Conservation (phyloP, 768 basidiomycete genomes). For the Gloeostereum incarnatum region DNA sequence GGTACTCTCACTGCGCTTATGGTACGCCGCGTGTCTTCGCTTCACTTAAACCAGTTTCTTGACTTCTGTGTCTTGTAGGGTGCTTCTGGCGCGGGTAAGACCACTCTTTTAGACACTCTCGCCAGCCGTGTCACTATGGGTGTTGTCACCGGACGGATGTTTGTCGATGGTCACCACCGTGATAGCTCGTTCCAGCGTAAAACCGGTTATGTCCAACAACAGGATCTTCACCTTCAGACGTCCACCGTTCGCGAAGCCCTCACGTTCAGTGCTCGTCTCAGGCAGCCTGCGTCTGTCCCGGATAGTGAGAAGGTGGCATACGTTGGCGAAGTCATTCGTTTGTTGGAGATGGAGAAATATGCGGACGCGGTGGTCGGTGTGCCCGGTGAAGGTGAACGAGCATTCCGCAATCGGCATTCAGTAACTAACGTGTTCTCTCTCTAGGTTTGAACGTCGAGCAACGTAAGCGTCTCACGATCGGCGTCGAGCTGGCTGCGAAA, state of each 20-base stretch:
- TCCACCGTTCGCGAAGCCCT: conserved; percentile 38
- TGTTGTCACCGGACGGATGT: conserved; percentile 32
- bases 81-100: conserved; percentile 15
- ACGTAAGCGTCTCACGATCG: conserved; percentile 42
- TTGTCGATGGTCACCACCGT: conserved; percentile 23
- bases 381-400: conserved; percentile 18
- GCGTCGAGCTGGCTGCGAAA: conserved; percentile 44
- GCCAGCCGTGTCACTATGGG: conserved; percentile 37
- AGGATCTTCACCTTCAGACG: conserved; percentile 35
- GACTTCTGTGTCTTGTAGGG: conserved; percentile 2
- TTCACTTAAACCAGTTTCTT: background rate
- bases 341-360: conserved; percentile 36
- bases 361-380: conserved; percentile 38
- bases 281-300: conserved; percentile 27
- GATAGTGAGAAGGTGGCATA: conserved; percentile 32
- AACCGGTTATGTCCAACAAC: conserved; percentile 38
- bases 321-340: conserved; percentile 33
- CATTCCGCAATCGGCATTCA: too few species aligned
- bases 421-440: too few species aligned
- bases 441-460: conserved; percentile 30
- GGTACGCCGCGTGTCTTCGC: too few species aligned
- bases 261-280: conserved; percentile 33
- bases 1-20: conserved; percentile 42
- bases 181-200: conserved; percentile 29
- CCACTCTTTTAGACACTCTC: conserved; percentile 32